Evolutionary conservation across 306 rosid genomes (phyloP), one percentile per base, ranked within the genome.

Genomic region (Nissolia schottii): DNA sequence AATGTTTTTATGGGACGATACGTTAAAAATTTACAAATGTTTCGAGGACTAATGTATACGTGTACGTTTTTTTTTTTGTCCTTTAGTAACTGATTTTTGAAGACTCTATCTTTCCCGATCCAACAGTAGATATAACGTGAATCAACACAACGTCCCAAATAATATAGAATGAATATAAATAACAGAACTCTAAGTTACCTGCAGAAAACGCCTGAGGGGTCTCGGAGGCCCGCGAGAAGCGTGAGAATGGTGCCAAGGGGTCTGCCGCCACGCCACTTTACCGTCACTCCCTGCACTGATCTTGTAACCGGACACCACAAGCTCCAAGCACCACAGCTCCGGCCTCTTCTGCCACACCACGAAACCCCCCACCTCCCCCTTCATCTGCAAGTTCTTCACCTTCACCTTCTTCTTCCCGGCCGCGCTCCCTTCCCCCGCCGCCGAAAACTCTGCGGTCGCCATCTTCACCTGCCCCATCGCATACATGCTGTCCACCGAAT

Each of bases 201-300:
- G 98, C 35, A 93, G 64, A 68, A 90, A 88, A 14, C 98, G 96
- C 19, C 98, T 29, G 13, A 93, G 90, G 37, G 97, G 98, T 11
- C 97, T 85, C 27, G 97, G 98, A 5, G 98, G 97, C 35, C 98
- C 98, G 0, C 98, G 87, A 51, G 98, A 90, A 58, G 98, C 98
- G 59, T 93, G 98, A 37, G 98, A 90, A 61, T 93, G 98, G 84
- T 93, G 97, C 97, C 97, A 93, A 1, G 98, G 98, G 31, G 98
- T 93, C 63, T 90, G 98, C 40, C 98, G 85, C 98, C 98, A 93
- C 14, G 98, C 96, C 45, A 93, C 85, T 57, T 88, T 93, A 0
- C 97, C 97, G 54, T 93, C 97, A 76, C 96, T 90, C 3, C 98
- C 98, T 0, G 98, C 98, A 71, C 94, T 93, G 58, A 93, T 90